Base-by-base conservation (phyloP, 768 basidiomycete genomes). In the Tulasnella sp. region DNA sequence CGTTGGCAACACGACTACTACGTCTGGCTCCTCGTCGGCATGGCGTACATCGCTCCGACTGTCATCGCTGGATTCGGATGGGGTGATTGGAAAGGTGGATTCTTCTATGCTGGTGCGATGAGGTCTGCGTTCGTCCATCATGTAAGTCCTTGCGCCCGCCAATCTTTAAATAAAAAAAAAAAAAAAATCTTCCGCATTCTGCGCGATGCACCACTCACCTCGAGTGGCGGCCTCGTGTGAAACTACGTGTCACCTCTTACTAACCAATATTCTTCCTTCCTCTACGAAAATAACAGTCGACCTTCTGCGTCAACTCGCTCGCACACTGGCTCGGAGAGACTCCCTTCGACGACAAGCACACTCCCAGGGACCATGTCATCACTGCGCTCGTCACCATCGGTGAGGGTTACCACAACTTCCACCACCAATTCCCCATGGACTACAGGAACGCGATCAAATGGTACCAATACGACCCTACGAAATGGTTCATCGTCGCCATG, bases 371-470 rank as follows among this genome's bases (percentile, higher is more conserved):
- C 71, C 92, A 93, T 71, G 69, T 92, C 61, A 69, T 93, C 68
- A 93, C 92, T 29, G 92, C 92, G 2, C 74, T 96, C 29, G 84
- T 82, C 62, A 96, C 92, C 38, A 84, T 93, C 66, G 92, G 92
- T 55, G 92, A 97, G 71, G 92, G 92, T 15, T 97, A 97, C 75
- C 92, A 97, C 77, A 97, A 97, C 73, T 94, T 94, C 81, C 92
- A 97, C 74, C 92, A 97, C 68, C 82, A 81, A 60, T 94, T 94
- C 80, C 92, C 92, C 5, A 91, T 91, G 87, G 92, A 97, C 71
- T 97, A 92, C 75, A 81, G 92, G 24, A 94, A 94, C 67, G 92
- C 92, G 59, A 91, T 94, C 77, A 90, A 78, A 71, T 91, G 88
- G 88, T 88, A 87, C 71, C 88, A 92, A 68, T 92, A 91, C 67